These are phyloP conservation scores for Syncephalis plumigaleata DNA, from an alignment of 371 early-diverging fungal species.

Conservation along the genomic window DNA sequence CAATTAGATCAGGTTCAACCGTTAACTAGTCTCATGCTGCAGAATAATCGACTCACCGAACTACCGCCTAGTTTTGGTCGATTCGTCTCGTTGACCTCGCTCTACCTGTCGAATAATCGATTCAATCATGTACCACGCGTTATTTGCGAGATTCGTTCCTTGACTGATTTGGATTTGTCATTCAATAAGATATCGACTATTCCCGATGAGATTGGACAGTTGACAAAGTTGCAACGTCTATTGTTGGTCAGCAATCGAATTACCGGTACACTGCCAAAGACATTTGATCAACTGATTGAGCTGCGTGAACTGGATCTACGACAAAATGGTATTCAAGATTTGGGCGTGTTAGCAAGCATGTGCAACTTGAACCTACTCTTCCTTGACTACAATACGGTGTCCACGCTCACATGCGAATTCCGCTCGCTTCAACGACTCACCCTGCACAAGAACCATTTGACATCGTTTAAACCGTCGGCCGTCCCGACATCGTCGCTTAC, in stretches of 20 bases:
- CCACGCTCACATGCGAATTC: constrained; percentile 21
- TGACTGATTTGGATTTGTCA: constrained; percentile 60
- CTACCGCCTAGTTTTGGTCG: constrained; percentile 35
- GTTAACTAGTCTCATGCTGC: constrained; percentile 37
- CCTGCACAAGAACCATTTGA: constrained; percentile 33
- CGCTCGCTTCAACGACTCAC: constrained; percentile 19
- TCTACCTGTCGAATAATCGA: constrained; percentile 69
- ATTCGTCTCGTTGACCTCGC: constrained; percentile 31
- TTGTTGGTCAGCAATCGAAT: constrained; percentile 56
- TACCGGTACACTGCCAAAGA: constrained; percentile 42
- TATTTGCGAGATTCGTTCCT: constrained; percentile 32
- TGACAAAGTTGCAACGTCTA: constrained; percentile 38
- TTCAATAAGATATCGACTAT: constrained; percentile 62
- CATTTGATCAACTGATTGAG: constrained; percentile 33
- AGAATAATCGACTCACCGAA: constrained; percentile 48
- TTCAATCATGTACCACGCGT: constrained; percentile 43
- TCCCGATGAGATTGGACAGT: constrained; percentile 52
- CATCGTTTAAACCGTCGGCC: constrained; percentile 17
- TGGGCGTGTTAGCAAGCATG: constrained; percentile 34
- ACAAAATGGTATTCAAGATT: constrained; percentile 45
- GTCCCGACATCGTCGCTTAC: constrained; percentile 13
- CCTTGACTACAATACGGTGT: constrained; percentile 45
- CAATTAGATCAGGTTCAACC: constrained; percentile 31
- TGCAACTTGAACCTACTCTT: constrained; percentile 38
- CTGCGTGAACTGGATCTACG: constrained; percentile 59